Evolutionary conservation across 768 basidiomycete genomes (phyloP).

Genomic region (Mycena filopes): DNA sequence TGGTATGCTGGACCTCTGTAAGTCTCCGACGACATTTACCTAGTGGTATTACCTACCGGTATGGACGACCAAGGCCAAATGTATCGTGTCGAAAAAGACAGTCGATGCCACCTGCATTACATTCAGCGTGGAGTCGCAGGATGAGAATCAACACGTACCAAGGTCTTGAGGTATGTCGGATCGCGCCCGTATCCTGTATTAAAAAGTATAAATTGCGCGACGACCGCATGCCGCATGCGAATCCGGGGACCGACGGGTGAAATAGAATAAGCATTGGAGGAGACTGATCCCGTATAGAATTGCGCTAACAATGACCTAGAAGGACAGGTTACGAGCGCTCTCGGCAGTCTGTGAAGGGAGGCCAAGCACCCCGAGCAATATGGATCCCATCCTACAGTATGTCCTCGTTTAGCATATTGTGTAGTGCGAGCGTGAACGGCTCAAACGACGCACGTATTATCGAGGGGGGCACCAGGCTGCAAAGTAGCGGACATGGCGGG

Average conservation of each 20-base stretch:
- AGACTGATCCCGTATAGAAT: constrained; percentile 55
- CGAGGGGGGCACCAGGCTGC: constrained; percentile 39
- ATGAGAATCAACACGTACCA: constrained; percentile 43
- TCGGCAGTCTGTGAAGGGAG: no score
- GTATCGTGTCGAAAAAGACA: constrained; percentile 56
- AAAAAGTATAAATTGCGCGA: background rate
- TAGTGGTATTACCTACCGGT: constrained; percentile 42
- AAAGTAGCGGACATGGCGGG: constrained; percentile 39
- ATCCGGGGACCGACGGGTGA: constrained; percentile 41
- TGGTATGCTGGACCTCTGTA: constrained; percentile 51
- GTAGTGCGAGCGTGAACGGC: background rate
- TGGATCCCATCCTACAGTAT: constrained; percentile 57
- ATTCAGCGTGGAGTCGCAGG: background rate
- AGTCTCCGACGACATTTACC: background rate
- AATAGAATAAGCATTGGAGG: constrained; percentile 62
- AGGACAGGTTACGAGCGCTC: no score
- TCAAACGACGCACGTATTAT: constrained; percentile 44
- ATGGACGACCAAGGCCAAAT: constrained; percentile 60
- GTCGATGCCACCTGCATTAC: constrained; percentile 50
- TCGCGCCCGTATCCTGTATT: constrained; percentile 51
- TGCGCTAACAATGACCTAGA: constrained; percentile 38
- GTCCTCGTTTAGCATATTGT: background rate
- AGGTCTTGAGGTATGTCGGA: constrained; percentile 50
- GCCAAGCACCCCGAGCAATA: constrained; percentile 50
- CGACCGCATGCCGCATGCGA: background rate